Base-by-base conservation (phyloP, 805 yeast species). In the Debaryomyces tyrocola region DNA sequence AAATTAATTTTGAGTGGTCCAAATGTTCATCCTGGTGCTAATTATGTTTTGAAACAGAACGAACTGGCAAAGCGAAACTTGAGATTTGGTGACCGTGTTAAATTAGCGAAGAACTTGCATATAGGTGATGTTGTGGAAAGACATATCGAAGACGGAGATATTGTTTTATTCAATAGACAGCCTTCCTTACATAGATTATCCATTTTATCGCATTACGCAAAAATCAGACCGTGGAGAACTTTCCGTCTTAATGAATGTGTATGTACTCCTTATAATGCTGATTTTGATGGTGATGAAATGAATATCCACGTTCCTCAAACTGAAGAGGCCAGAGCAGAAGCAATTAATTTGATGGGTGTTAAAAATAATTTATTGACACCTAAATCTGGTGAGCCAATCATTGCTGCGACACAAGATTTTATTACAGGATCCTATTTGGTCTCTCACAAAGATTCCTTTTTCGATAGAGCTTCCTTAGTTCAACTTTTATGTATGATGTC, bases 221-320 rank as follows among this genome's bases (percentile, higher is more conserved):
- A 90, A 62, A 85, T 94, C 57, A 80, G 96, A 61, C 99, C 99
- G 0, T 94, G 98, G 98, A 80, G 99, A 72, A 94, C 99, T 1
- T 89, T 94, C 73, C 78, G 99, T 56, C 77, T 94, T 56, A 94
- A 94, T 64, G 98, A 94, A 69, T 94, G 99, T 85, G 99, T 94
- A 8, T 94, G 99, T 73, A 94, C 99, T 0, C 99, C 99, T 1
- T 94, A 94, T 70, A 95, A 95, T 66, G 99, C 99, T 34, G 99
- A 94, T 79, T 94, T 94, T 64, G 99, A 94, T 68, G 99, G 99
- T 70, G 99, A 94, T 70, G 99, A 94, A 68, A 94, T 94, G 99
- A 94, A 94, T 67, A 75, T 94, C 62, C 99, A 94, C 64, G 99
- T 94, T 39, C 99, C 99, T 1, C 99, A 94, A 67, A 94, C 98